Percentiles rank a stretch among this genome's conserved stretches.
Conservation (phyloP, 2,329 filamentous ascomycete species). For the Phialocephala sp. region DNA sequence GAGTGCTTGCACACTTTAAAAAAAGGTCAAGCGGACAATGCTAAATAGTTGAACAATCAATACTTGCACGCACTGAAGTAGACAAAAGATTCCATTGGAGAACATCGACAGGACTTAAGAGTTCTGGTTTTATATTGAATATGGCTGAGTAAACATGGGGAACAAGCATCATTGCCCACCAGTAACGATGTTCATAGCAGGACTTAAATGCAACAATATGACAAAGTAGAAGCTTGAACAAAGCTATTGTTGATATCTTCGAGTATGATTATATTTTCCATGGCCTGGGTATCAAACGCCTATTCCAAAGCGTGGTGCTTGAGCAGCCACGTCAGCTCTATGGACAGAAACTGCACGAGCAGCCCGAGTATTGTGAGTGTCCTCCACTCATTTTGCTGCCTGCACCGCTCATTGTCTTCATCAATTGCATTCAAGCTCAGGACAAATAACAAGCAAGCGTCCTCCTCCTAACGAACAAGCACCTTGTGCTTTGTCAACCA, state of each 20-base stretch:
- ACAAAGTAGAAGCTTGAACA: neutral
- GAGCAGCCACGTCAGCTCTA: neutral
- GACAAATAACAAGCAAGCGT: neutral
- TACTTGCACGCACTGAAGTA: no score
- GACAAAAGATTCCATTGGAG: no score
- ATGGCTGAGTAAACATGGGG: no score
- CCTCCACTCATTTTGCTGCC: neutral
- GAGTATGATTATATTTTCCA: neutral
- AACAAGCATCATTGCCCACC: no score
- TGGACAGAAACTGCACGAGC: neutral
- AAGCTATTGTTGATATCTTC: neutral
- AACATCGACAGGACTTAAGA: no score
- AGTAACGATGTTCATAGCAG: neutral
- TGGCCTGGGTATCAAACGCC: slow-evolving; percentile 3
- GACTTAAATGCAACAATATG: neutral
- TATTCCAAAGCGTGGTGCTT: neutral
- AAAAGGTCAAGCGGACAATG: no score
- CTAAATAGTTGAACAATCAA: no score
- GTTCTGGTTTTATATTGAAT: no score
- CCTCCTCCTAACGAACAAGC: neutral
- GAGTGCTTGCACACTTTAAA: no score
- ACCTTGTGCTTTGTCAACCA: neutral
- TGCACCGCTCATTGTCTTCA: neutral
- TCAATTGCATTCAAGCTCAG: neutral
- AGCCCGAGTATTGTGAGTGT: neutral